Percentiles rank a stretch among this genome's conserved stretches.
phyloP scores from a whole-genome alignment of 805 yeast species.

The Saccharomyces paradoxus region DNA sequence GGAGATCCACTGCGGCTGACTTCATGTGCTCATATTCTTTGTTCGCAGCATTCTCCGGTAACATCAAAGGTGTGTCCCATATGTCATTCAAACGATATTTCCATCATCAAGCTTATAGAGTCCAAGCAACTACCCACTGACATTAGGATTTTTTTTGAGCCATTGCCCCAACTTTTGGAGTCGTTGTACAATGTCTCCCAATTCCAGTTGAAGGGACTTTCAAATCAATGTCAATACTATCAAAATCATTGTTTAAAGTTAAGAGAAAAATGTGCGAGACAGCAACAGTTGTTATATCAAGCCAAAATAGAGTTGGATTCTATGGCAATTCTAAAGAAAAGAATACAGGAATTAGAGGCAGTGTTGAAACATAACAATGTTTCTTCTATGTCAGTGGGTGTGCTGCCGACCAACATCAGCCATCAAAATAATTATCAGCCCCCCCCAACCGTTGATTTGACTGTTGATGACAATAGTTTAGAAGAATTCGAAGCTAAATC shows the following conservation, averaged over 20 bases:
- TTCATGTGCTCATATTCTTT: constrained; percentile 34
- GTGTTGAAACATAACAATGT: neutral
- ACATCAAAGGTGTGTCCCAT: constrained; percentile 11
- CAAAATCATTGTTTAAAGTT: constrained; percentile 18
- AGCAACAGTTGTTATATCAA: constrained; percentile 20
- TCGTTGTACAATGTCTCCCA: constrained; percentile 22
- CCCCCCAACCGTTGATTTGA: constrained; percentile 24
- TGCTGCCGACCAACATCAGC: neutral
- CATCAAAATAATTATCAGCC: constrained; percentile 4
- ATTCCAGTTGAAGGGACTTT: constrained; percentile 23
- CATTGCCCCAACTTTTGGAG: constrained; percentile 20
- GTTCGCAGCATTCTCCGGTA: constrained; percentile 23
- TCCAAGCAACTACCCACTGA: constrained; percentile 17
- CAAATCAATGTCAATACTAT: constrained; percentile 21
- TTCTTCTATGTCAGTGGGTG: neutral
- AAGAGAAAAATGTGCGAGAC: constrained; percentile 22
- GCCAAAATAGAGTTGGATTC: constrained; percentile 23
- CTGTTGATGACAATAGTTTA: constrained; percentile 14
- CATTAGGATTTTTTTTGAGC: constrained; percentile 21
- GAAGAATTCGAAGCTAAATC: constrained; percentile 5
- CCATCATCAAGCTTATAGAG: constrained; percentile 15
- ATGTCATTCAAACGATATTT: constrained; percentile 16
- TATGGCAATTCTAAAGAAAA: constrained; percentile 15
- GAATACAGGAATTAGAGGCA: constrained; percentile 8
- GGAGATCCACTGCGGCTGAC: constrained; percentile 27